Base-by-base conservation (phyloP, 306 rosid species). In the Quercus engelmannii region DNA sequence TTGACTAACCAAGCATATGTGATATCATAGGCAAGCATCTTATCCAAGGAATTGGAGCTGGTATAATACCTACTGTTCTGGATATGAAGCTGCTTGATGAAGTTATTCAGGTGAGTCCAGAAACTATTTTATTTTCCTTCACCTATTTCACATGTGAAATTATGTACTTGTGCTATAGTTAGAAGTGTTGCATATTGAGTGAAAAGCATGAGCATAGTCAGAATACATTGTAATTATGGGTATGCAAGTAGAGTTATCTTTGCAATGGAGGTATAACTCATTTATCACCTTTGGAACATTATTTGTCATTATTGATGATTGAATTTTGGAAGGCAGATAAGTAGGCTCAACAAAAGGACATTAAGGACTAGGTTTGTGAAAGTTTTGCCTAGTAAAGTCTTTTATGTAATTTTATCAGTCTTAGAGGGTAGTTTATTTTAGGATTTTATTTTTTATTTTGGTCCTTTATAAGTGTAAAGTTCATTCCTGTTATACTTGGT, bases 41-140 rank as follows among this genome's bases (percentile, higher is more conserved):
- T 72, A 94, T 94, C 75, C 94, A 87, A 86, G 98, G 98, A 78
- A 74, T 94, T 51, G 98, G 98, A 59, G 86, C 90, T 59, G 97
- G 97, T 43, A 1, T 92, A 11, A 68, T 92, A 58, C 92, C 93
- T 41, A 2, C 13, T 26, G 71, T 92, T 30, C 81, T 94, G 62
- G 97, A 92, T 69, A 73, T 87, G 57, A 76, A 85, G 49, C 14
- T 94, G 55, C 88, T 92, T 11, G 90, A 94, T 38, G 98, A 91
- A 87, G 83, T 92, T 76, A 18, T 94, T 79, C 89, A 85, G 84
- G 98, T 89, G 56, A 73, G 80, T 78, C 76, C 6, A 6, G 25
- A 65, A 58, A 65, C 46, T 3, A 65, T 65, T 18, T 31, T 31
- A 65, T 31, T 31, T 20, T 6, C 71, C 49, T 31, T 33, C 25